Conservation (phyloP, 805 yeast species). For the Candida wancherniae region DNA sequence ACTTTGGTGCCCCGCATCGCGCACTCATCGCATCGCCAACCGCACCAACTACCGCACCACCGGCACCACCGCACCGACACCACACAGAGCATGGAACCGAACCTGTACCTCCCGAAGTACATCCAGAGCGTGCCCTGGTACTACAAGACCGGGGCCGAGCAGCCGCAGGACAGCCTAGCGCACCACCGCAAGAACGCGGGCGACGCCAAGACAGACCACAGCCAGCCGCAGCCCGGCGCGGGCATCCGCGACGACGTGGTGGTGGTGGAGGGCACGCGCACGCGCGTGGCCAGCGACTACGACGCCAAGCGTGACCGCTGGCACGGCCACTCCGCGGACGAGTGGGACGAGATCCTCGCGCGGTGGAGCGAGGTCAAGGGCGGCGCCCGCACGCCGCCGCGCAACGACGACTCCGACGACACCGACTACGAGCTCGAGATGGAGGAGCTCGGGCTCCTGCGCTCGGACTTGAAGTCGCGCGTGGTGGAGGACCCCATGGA, state of each 20-base stretch:
- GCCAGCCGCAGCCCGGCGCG: constrained; percentile 49
- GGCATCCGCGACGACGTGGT: constrained; percentile 49
- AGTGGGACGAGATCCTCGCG: constrained; percentile 49
- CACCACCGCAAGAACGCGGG: constrained; percentile 50
- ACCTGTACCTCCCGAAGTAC: constrained; percentile 37
- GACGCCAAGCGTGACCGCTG: constrained; percentile 76
- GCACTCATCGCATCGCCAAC: neutral
- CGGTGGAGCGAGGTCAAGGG: constrained; percentile 41
- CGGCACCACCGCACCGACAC: too few relatives aligned
- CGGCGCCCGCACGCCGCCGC: constrained; percentile 5
- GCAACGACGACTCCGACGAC: constrained; percentile 28
- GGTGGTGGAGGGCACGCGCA: constrained; percentile 13
- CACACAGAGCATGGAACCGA: too few relatives aligned
- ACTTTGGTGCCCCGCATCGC: too few relatives aligned
- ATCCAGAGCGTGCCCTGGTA: constrained; percentile 40
- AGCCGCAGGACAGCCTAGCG: constrained; percentile 40
- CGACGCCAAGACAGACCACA: constrained; percentile 37
- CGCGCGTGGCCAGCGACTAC: constrained; percentile 39
- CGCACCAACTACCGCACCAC: too few relatives aligned
- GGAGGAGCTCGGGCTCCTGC: constrained; percentile 29
- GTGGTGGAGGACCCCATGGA: constrained; percentile 32
- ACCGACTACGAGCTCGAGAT: constrained; percentile 39
- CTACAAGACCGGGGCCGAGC: constrained; percentile 12
- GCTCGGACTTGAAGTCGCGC: constrained; percentile 21
- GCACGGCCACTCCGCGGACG: constrained; percentile 70